Evolutionary conservation across 179 eudicot genomes (phyloP).

Genomic region (Heliamphora pulchella): DNA sequence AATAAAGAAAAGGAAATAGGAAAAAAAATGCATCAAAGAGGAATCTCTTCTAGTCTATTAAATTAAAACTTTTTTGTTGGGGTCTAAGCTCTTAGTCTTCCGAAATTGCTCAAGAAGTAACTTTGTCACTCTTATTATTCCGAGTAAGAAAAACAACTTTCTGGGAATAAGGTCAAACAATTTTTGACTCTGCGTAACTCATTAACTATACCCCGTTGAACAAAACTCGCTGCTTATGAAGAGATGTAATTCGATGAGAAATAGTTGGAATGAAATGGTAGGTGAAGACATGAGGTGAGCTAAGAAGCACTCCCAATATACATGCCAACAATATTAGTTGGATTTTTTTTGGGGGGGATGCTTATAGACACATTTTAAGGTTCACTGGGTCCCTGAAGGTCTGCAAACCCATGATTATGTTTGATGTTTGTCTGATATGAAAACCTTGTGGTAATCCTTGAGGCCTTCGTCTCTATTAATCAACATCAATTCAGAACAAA

Average conservation of each 20-base stretch:
- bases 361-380: neutral
- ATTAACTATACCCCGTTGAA: no score
- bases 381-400: neutral
- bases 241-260: neutral
- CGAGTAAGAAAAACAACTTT: neutral
- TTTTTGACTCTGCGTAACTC: neutral
- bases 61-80: neutral
- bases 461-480: neutral
- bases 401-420: neutral
- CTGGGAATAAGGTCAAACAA: neutral
- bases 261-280: neutral
- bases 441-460: neutral
- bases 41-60: neutral
- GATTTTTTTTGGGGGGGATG: no score
- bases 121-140: neutral
- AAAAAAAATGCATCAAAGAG: neutral
- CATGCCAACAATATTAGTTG: neutral
- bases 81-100: neutral
- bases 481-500: neutral
- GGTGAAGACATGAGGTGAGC: neutral
- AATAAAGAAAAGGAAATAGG: neutral
- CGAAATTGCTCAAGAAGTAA: neutral
- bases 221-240: neutral
- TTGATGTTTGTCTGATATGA: neutral
- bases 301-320: neutral